A percentile compares a stretch with the other conserved stretches of the same genome.
These are phyloP conservation scores for Aegilops umbellulata DNA, from an alignment of 176 grass and related monocot genomes.

Conservation along the genomic window DNA sequence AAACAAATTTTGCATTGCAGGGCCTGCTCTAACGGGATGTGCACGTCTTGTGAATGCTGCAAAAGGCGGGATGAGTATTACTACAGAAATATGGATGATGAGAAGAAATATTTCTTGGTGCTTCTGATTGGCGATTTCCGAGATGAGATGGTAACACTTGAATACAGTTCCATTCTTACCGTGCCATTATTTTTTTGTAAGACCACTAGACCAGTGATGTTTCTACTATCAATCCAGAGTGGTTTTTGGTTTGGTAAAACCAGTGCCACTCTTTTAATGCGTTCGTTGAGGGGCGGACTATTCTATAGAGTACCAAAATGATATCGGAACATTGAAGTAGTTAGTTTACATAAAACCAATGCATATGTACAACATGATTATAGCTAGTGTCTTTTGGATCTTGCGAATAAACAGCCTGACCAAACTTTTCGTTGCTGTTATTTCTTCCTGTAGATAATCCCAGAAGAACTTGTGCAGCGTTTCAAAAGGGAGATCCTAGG, in stretches of 20 bases:
- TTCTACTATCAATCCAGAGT: too few species aligned
- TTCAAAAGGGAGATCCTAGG: neutral
- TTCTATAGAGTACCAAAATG: too few species aligned
- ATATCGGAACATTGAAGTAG: neutral
- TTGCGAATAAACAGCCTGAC: neutral
- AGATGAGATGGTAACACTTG: neutral
- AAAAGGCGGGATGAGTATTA: neutral
- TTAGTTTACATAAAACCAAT: neutral
- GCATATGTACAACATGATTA: too few species aligned
- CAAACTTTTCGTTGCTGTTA: neutral
- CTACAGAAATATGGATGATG: neutral
- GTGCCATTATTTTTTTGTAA: too few species aligned
- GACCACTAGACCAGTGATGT: too few species aligned
- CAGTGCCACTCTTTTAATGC: too few species aligned
- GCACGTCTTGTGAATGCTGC: neutral
- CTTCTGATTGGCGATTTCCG: slow-evolving; percentile 7
- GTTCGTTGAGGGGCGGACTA: too few species aligned
- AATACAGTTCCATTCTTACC: neutral
- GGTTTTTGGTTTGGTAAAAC: too few species aligned
- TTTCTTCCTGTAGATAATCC: neutral
- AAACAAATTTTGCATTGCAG: neutral
- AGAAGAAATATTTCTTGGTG: neutral
- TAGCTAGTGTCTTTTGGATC: neutral
- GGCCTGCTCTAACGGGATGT: neutral
- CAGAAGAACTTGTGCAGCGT: neutral